Evolutionary conservation across 352 stramenopile genomes (phyloP), one percentile per base, ranked within the genome.

Genomic region (Sclerospora graminicola): DNA sequence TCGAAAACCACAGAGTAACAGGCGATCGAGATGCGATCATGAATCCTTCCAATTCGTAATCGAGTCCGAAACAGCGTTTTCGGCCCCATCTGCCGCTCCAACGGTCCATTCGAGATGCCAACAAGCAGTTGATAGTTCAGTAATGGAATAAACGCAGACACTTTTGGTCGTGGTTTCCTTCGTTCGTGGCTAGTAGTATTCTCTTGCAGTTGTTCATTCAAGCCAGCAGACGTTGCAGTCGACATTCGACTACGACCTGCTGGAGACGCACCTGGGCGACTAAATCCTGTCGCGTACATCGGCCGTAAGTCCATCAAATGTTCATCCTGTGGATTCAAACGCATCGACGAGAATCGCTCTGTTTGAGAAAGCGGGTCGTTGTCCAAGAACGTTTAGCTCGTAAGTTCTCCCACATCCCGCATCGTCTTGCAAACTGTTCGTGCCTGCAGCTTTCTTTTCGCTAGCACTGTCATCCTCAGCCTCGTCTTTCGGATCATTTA

Each of bases 1-100:
- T 94, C 82, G 31, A 91, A 91, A 19, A 94, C 71, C 9, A 94
- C 60, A 1, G 73, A 85, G 47, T 82, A 80, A 49, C 78, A 90
- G 1, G 64, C 63, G 6, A 89, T 50, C 1, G 60, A 79, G 19
- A 94, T 58, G 0, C 59, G 60, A 39, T 94, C 82, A 40, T 90
- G 77, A 8, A 91, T 66, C 18, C 74, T 63, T 8, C 77, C 77
- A 27, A 82, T 55, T n/a, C 80, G 77, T 27, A 90, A 49, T 8
- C 75, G 78, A 5, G 71, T 54, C 14, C 67, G 69, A 34, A 83
- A 88, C 27, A 88, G 63, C 9, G 59, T 84, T 24, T 54, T 69
- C 1, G 58, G 57, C 0, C 66, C 64, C 7, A 45, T 24, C 26
- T 70, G 57, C 2, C 64, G 65, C 24, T 87, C 71, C 13, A 67